phyloP scores from a whole-genome alignment of 108 stramenopile genomes.

The Craspedostauros australis region DNA sequence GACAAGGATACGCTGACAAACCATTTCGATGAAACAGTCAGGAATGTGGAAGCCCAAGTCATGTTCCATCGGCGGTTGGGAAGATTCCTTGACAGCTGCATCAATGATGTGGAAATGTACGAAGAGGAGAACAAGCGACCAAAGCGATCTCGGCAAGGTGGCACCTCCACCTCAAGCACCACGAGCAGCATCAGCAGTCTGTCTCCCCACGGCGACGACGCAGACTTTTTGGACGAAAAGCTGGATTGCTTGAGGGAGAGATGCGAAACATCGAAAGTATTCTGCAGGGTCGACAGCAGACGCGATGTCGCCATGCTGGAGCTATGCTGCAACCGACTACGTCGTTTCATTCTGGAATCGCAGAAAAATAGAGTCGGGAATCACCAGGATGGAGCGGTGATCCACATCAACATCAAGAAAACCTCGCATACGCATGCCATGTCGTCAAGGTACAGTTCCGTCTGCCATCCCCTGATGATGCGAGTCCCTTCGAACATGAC shows the following conservation, averaged over 20 bases:
- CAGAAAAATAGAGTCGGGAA: conserved; percentile 15
- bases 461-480: conserved; percentile 35
- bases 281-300: conserved; percentile 36
- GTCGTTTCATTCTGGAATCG: conserved; percentile 12
- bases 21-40: conserved; percentile 33
- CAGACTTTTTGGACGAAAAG: too few relatives aligned
- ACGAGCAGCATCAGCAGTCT: too few relatives aligned
- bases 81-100: conserved; percentile 44
- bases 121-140: too few relatives aligned
- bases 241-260: too few relatives aligned
- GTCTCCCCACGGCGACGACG: too few relatives aligned
- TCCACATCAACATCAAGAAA: conserved; percentile 48
- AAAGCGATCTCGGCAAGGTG: too few relatives aligned
- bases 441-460: conserved; percentile 6
- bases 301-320: conserved; percentile 63
- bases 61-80: conserved; percentile 45
- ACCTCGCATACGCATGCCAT: too few relatives aligned
- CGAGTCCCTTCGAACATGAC: conserved; percentile 56
- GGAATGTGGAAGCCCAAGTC: conserved; percentile 27
- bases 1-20: neutral
- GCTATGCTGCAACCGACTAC: conserved; percentile 40
- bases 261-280: conserved; percentile 29
- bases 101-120: conserved; percentile 42
- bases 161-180: too few relatives aligned
- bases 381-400: conserved; percentile 45